Conservation (phyloP, 176 grass and related monocot genomes). For the Lolium perenne region DNA sequence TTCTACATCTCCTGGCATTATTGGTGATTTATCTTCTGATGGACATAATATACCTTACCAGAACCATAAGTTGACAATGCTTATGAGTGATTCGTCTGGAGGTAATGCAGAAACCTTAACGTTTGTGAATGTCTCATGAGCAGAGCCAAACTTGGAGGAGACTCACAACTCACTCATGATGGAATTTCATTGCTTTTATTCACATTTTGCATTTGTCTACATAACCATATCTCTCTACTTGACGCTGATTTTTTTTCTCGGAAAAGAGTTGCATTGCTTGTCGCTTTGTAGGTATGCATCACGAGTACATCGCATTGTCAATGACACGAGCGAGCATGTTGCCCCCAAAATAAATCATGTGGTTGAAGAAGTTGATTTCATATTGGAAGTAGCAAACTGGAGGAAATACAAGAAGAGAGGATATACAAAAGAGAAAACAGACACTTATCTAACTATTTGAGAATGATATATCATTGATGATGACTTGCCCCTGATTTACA, state of each 20-base stretch:
- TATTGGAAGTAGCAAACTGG: constrained; percentile 96
- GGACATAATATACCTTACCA: constrained; percentile 96
- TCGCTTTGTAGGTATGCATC: constrained; percentile 81
- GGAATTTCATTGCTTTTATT: constrained; percentile 25
- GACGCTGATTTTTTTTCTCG: not conserved
- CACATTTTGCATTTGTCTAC: not conserved
- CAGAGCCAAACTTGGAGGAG: constrained; percentile 92
- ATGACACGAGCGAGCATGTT: constrained; percentile 91
- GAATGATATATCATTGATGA: no score
- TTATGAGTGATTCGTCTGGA: constrained; percentile 97
- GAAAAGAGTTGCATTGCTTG: not conserved
- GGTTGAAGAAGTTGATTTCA: constrained; percentile 82
- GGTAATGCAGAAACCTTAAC: constrained; percentile 97
- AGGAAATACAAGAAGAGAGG: constrained; percentile 91
- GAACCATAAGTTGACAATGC: constrained; percentile 98
- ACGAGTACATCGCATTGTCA: constrained; percentile 84
- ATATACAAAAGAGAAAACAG: no score
- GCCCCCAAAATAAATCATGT: constrained; percentile 87
- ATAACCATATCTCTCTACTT: not conserved
- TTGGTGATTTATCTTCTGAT: constrained; percentile 87
- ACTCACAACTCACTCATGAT: constrained; percentile 86
- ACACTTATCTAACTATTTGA: no score
- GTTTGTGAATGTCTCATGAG: constrained; percentile 96
- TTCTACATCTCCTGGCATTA: constrained; percentile 91
- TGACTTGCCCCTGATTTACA: no score